Evolutionary conservation across 805 yeast genomes (phyloP).

Genomic region (Kazachstania kunashirensis): DNA sequence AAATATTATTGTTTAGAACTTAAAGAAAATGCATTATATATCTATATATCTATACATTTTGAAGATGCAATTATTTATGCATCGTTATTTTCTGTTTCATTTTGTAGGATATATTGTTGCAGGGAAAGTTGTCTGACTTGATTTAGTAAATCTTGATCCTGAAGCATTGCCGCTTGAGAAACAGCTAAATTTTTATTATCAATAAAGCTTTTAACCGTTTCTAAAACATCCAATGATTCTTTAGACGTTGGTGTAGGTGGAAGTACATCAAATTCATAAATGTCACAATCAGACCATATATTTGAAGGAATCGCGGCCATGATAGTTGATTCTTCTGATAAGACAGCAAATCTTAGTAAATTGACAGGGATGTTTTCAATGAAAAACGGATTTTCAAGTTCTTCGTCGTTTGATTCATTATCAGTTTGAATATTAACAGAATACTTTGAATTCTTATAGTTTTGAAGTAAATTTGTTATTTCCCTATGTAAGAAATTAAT

Average conservation of each 20-base stretch:
- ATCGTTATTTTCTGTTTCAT: constrained; percentile 8
- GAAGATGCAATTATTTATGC: background rate
- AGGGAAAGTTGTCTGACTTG: constrained; percentile 27
- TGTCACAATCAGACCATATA: constrained; percentile 53
- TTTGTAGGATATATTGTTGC: constrained; percentile 25
- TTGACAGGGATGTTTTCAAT: constrained; percentile 42
- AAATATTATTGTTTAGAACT: too few species aligned
- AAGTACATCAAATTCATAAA: constrained; percentile 60
- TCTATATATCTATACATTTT: too few species aligned
- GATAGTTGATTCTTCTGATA: constrained; percentile 60
- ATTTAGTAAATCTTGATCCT: constrained; percentile 27
- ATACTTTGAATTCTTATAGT: constrained; percentile 7
- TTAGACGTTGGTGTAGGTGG: constrained; percentile 45
- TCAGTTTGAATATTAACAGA: background rate
- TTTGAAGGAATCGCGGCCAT: constrained; percentile 59
- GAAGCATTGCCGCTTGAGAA: constrained; percentile 21
- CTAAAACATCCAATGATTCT: constrained; percentile 30
- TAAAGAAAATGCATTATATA: too few species aligned
- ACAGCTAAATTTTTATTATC: constrained; percentile 24
- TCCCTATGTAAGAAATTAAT: constrained; percentile 41
- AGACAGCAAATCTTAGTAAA: constrained; percentile 54
- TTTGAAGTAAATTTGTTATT: constrained; percentile 23
- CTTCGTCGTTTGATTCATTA: background rate
- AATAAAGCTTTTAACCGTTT: constrained; percentile 28
- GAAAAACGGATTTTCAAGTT: constrained; percentile 14